Evolutionary conservation across 176 grass and related monocot species (phyloP), one percentile per base, ranked within the genome.

Genomic region (Chrysopogon serrulatus): DNA sequence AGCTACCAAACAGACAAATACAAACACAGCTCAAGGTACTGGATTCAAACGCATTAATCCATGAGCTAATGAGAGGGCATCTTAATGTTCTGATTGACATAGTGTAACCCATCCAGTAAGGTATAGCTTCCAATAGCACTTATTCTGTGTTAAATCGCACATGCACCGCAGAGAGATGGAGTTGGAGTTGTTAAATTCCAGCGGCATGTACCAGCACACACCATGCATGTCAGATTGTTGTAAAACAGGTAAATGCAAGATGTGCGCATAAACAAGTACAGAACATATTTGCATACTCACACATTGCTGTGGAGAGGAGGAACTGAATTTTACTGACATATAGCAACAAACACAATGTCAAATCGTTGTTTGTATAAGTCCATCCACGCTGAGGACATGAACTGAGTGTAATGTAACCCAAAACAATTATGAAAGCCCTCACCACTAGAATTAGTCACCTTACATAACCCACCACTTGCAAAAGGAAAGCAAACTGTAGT

Each of bases 1-100:
- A 47, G 35, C 35, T 81, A 74, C 10, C 31, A 36, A 75, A 27
- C 8, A 89, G 86, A 85, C 24, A 74, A 74, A 27, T 13, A 51
- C 5, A 10, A 71, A 21, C 30, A 6, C 19, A 84, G 18, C 2
- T 31, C 4, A 85, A 76, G 48, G 16, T 64, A 68, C 26, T 78
- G 53, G 14, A 59, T 65, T 45, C 65, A 65, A 63, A 60, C 21
- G 12, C 17, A 37, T 79, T 63, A 8, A 70, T 35, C 51, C 21
- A 49, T 73, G 28, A 42, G 49, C 26, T 12, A 45, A 35, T 10
- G 34, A 39, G 34, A 39, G 13, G 10, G 66, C 1, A 23, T 21
- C 33, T 39, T 73, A 73, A 45, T 10, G 65, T 36, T 26, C 57
- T 48, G 11, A 35, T 53, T 56, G 34, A 88, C 30, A 84, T 1